Evolutionary conservation across 2,329 filamentous ascomycete species (phyloP).

Genomic region (Scytalidium lignicola): DNA sequence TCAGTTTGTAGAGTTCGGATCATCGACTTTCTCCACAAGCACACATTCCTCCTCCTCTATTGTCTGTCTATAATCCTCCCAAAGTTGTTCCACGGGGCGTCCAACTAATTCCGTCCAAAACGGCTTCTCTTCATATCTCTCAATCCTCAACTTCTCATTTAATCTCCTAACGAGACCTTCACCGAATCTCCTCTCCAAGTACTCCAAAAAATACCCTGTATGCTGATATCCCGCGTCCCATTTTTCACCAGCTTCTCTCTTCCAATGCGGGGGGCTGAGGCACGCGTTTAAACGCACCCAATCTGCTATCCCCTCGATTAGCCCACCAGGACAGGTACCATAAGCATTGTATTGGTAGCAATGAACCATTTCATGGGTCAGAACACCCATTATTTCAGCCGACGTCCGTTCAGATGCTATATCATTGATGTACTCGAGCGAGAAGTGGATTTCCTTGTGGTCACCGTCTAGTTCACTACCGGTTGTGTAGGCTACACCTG

Average conservation of each 20-base stretch:
- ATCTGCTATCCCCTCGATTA: constrained; percentile 90
- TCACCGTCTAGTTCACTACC: constrained; percentile 73
- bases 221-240: constrained; percentile 91
- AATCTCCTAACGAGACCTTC: constrained; percentile 54
- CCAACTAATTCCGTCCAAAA: constrained; percentile 70
- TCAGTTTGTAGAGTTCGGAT: constrained; percentile 4
- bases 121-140: constrained; percentile 56
- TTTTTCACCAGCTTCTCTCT: constrained; percentile 42
- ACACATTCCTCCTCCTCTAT: constrained; percentile 23
- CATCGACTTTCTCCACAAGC: constrained; percentile 24
- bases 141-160: constrained; percentile 61
- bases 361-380: constrained; percentile 92
- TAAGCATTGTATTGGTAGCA: constrained; percentile 79
- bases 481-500: constrained; percentile 84
- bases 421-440: constrained; percentile 63
- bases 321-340: constrained; percentile 61
- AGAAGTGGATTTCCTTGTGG: constrained; percentile 92
- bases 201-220: constrained; percentile 87
- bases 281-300: constrained; percentile 77
- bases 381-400: constrained; percentile 72
- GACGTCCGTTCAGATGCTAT: constrained; percentile 38
- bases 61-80: constrained; percentile 61
- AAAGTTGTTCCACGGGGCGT: constrained; percentile 61
- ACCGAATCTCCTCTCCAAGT: constrained; percentile 66
- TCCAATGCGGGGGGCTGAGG: constrained; percentile 81